Evolutionary conservation across 2,329 filamentous ascomycete species (phyloP), one percentile per base, ranked within the genome.

Genomic region (Escovopsis sp.): DNA sequence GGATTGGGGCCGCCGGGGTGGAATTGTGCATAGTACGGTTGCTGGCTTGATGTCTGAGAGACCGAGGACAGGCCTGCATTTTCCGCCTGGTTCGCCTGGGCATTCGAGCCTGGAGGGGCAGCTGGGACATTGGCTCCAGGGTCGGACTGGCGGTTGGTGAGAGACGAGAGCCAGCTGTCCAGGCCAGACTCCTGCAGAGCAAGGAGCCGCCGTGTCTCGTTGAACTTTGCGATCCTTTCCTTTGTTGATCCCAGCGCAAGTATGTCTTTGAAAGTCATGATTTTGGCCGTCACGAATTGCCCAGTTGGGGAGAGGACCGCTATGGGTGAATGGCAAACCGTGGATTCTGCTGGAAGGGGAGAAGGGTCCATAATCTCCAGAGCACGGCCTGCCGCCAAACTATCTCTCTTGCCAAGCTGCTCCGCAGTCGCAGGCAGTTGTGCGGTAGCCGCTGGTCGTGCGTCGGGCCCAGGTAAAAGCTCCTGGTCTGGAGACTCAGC

Each of bases 181-280:
- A 96, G 65, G 1, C 88, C 86, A 5, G 82, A 82, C 45, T 94
- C 78, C 56, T 82, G 77, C 11, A 64, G 59, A 1, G 82, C 79
- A 58, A 87, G 86, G 38, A 82, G 73, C 12, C 74, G 65, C 37
- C 85, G 75, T 0, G 83, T 82, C 45, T 81, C 74, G 45, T 85
- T 75, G 57, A 84, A 94, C 12, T 77, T 80, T 36, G 71, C 67
- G 46, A 91, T 83, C 18, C 87, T 77, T 49, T 91, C 80, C 12
- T 69, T 59, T 0, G 78, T 60, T 2, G 73, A 75, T 12, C 73
- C 69, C 40, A 91, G 69, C 8, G 74, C 76, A 52, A 86, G 69
- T 47, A 95, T 94, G 45, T 94, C 82, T 40, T 79, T 75, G 61
- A 93, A 88, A 2, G 72, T 66, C 48, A 73, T 69, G 33, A 74